Evolutionary conservation across 495 filamentous ascomycete genomes (phyloP).

Genomic region (Echria macrotheca): DNA sequence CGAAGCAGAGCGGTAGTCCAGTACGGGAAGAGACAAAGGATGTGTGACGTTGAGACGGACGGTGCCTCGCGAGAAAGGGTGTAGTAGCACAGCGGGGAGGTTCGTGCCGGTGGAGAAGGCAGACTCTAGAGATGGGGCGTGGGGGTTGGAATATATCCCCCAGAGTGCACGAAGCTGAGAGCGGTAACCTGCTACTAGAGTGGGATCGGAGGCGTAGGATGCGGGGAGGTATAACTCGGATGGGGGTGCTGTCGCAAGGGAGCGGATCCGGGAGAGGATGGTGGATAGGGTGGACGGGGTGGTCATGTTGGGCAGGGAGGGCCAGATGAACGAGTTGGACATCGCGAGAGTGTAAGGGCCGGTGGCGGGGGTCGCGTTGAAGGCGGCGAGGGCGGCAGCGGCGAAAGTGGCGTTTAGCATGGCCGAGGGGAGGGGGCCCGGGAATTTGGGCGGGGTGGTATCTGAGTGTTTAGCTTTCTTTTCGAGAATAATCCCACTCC

Average conservation of each 20-base stretch:
- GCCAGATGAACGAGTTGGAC: conserved; percentile 11
- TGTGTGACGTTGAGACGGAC: conserved; percentile 27
- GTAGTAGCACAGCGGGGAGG: not conserved
- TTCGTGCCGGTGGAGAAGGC: conserved; percentile 12
- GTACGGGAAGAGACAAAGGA: conserved; percentile 20
- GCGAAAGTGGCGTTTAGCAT: not conserved
- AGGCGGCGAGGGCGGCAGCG: not conserved
- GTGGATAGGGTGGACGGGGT: not conserved
- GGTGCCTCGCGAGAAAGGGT: conserved; percentile 32
- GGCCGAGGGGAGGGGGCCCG: not conserved
- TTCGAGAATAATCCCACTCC: not conserved
- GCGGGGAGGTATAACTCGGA: not conserved
- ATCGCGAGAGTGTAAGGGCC: conserved; percentile 19
- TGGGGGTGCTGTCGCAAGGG: not conserved
- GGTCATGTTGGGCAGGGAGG: conserved; percentile 11
- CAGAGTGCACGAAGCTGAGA: conserved; percentile 21
- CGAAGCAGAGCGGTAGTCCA: conserved; percentile 20
- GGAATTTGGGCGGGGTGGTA: not conserved
- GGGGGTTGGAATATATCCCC: conserved; percentile 11
- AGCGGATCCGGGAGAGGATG: conserved; percentile 1
- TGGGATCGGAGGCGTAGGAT: conserved; percentile 11
- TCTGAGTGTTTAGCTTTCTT: not conserved
- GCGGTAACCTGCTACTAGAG: conserved; percentile 28
- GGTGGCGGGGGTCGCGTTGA: conserved; percentile 7
- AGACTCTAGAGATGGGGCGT: conserved; percentile 10